phyloP scores from a whole-genome alignment of 1,284 basidiomycete species.

The Leccinum pseudoinsigne region DNA sequence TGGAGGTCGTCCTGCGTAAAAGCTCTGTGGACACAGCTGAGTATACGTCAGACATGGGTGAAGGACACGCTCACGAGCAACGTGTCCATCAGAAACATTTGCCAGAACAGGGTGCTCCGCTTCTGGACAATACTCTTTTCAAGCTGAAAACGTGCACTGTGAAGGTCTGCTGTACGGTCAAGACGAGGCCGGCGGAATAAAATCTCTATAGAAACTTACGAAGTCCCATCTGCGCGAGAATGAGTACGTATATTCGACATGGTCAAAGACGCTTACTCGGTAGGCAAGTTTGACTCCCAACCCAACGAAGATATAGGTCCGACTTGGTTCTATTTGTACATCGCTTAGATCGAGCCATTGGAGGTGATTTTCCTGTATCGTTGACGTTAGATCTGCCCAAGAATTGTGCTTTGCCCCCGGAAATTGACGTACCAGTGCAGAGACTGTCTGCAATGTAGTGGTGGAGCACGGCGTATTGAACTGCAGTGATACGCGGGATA shows the following conservation, averaged over 20 bases:
- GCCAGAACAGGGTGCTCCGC: conserved; percentile 64
- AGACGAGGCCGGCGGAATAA: neutral
- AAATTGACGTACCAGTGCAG: conserved; percentile 47
- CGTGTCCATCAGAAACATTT: conserved; percentile 57
- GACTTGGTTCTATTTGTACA: conserved; percentile 45
- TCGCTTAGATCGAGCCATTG: conserved; percentile 61
- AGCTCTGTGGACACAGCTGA: conserved; percentile 47
- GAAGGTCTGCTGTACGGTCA: conserved; percentile 44
- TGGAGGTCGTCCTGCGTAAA: conserved; percentile 61
- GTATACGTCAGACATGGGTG: neutral
- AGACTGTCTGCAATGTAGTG: conserved; percentile 52
- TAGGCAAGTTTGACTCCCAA: conserved; percentile 56
- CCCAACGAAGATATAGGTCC: conserved; percentile 56
- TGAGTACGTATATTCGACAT: conserved; percentile 11
- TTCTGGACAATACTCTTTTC: conserved; percentile 43
- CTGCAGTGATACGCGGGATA: conserved; percentile 51
- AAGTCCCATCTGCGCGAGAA: conserved; percentile 53
- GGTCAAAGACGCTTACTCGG: conserved; percentile 42
- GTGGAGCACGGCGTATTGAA: conserved; percentile 45
- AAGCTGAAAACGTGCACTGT: conserved; percentile 58
- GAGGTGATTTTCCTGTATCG: conserved; percentile 51
- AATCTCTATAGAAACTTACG: conserved; percentile 42
- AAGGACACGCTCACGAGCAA: conserved; percentile 45
- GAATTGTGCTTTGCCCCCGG: neutral
- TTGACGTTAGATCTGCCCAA: neutral